phyloP scores from a whole-genome alignment of 2,329 filamentous ascomycete genomes.

The Rhytidhysteron rufulum region DNA sequence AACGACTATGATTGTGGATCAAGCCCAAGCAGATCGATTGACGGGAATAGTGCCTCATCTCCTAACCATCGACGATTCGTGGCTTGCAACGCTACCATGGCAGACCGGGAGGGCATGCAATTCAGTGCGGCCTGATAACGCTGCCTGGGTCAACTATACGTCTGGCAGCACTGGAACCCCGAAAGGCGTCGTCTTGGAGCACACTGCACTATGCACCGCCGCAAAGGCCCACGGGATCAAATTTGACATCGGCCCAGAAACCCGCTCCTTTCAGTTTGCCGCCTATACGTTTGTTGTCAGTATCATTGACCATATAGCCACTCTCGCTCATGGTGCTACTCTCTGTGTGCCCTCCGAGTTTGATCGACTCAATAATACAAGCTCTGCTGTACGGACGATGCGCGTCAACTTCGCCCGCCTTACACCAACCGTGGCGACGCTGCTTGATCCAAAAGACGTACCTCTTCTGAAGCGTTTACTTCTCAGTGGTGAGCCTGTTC shows the following conservation, averaged over 20 bases:
- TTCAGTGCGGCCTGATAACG: background rate
- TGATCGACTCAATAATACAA: conserved; percentile 38
- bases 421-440: conserved; percentile 14
- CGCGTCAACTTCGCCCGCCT: conserved; percentile 4
- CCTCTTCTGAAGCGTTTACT: conserved; percentile 13
- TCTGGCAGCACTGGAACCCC: conserved; percentile 51
- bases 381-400: conserved; percentile 12
- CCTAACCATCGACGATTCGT: background rate
- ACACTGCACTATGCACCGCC: conserved; percentile 51
- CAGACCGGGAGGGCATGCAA: too few species aligned
- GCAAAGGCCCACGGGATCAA: conserved; percentile 3
- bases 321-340: conserved; percentile 3
- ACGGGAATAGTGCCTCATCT: background rate
- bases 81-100: too few species aligned
- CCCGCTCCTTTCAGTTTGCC: conserved; percentile 7
- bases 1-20: background rate
- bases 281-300: conserved; percentile 6
- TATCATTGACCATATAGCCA: conserved; percentile 4
- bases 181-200: conserved; percentile 59
- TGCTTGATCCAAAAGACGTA: conserved; percentile 22
- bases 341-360: conserved; percentile 28
- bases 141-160: conserved; percentile 49
- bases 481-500: conserved; percentile 2
- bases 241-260: conserved; percentile 35
- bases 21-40: background rate